A percentile compares a stretch with the other conserved stretches of the same genome.
Conservation (phyloP, 768 basidiomycete species). For the Arthromyces matolae region DNA sequence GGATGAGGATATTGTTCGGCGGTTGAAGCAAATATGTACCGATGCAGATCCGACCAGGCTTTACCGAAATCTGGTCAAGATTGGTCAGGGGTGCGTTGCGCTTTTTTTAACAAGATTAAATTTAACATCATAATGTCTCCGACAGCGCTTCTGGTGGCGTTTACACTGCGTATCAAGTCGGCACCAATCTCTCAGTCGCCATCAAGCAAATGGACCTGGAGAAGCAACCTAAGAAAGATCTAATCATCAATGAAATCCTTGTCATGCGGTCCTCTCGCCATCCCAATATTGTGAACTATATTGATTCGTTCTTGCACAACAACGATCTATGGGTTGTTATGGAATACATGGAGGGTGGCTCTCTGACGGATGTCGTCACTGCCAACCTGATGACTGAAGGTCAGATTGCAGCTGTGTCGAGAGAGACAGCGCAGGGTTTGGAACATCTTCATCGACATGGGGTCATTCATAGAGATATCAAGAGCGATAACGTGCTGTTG, state of each 20-base stretch:
- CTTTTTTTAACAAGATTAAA: constrained; percentile 3
- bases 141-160: constrained; percentile 94
- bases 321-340: constrained; percentile 99
- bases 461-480: constrained; percentile 98
- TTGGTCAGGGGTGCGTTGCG: constrained; percentile 85
- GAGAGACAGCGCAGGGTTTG: constrained; percentile 90
- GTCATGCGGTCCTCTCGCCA: constrained; percentile 97
- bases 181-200: constrained; percentile 89
- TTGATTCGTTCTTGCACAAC: constrained; percentile 96
- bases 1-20: constrained; percentile 86
- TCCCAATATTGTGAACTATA: constrained; percentile 99
- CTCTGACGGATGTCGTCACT: constrained; percentile 92
- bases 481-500: constrained; percentile 94
- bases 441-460: constrained; percentile 94
- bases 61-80: constrained; percentile 92
- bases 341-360: constrained; percentile 99
- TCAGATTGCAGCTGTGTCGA: constrained; percentile 94
- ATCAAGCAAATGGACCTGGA: constrained; percentile 99
- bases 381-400: constrained; percentile 97
- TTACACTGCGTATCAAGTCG: constrained; percentile 97
- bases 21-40: constrained; percentile 91
- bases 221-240: constrained; percentile 98
- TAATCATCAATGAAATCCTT: constrained; percentile 99
- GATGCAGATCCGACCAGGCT: constrained; percentile 95
- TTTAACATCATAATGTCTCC: constrained; percentile 11